phyloP scores from a whole-genome alignment of 2,329 filamentous ascomycete species.

The Bipolaris cookei region DNA sequence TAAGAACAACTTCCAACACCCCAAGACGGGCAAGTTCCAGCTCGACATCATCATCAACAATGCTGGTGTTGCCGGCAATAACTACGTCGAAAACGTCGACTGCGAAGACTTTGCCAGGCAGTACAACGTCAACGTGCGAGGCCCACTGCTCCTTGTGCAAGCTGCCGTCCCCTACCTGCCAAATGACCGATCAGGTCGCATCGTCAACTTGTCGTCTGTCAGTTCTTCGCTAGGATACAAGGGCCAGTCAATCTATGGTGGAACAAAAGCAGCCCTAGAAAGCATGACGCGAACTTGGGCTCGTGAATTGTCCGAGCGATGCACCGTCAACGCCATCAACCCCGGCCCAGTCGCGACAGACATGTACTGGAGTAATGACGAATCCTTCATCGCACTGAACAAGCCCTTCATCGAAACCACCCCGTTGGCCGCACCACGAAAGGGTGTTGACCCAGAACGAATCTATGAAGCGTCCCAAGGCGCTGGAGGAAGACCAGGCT shows the following conservation, averaged over 20 bases:
- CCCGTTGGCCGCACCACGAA: constrained; percentile 67
- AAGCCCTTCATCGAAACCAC: constrained; percentile 67
- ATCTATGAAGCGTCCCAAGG: constrained; percentile 53
- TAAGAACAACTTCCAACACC: constrained; percentile 63
- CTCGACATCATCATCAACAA: constrained; percentile 90
- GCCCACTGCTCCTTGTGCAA: constrained; percentile 78
- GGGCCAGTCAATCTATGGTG: constrained; percentile 67
- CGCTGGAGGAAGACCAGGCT: constrained; percentile 64
- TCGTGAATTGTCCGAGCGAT: constrained; percentile 65
- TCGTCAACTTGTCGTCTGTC: constrained; percentile 68
- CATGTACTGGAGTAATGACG: constrained; percentile 66
- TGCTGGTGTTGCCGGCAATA: constrained; percentile 73
- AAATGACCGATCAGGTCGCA: constrained; percentile 68
- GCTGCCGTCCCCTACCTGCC: constrained; percentile 74
- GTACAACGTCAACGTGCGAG: constrained; percentile 82
- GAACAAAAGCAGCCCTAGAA: constrained; percentile 71
- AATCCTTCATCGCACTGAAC: constrained; percentile 65
- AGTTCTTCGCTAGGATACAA: constrained; percentile 64
- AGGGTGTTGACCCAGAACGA: constrained; percentile 66
- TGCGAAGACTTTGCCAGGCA: constrained; percentile 71
- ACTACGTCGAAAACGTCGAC: constrained; percentile 67
- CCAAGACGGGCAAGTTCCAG: constrained; percentile 64
- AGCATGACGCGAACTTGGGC: constrained; percentile 74
- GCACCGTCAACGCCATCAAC: constrained; percentile 70
- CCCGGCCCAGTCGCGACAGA: constrained; percentile 68